Percentiles rank a stretch among this genome's conserved stretches.
Evolutionary conservation across 495 filamentous ascomycete species (phyloP).

Genomic region (Cairneyella variabilis): DNA sequence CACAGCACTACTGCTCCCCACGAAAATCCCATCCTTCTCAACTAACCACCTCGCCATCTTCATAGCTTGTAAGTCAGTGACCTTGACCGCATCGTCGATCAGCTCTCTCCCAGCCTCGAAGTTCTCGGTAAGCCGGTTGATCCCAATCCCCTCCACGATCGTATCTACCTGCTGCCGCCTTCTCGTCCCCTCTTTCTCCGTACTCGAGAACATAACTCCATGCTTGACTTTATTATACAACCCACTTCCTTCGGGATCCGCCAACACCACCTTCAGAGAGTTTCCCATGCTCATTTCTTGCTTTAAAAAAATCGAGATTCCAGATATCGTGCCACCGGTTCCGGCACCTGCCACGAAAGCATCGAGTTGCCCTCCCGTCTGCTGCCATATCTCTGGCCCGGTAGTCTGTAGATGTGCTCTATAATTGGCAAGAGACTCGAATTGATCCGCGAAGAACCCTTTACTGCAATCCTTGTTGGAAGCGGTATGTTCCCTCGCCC

Average conservation of each 20-base stretch:
- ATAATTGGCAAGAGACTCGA: slow-evolving; percentile 87
- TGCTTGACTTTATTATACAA: slow-evolving; percentile 85
- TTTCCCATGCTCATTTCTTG: slow-evolving; percentile 40
- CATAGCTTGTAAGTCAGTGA: slow-evolving; percentile 87
- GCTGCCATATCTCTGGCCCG: slow-evolving; percentile 81
- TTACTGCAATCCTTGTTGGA: slow-evolving; percentile 37
- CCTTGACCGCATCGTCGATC: slow-evolving; percentile 85
- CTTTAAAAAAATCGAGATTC: slow-evolving; percentile 80
- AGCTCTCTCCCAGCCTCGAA: slow-evolving; percentile 81
- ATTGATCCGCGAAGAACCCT: slow-evolving; percentile 96
- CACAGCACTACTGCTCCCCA: slow-evolving; percentile 89
- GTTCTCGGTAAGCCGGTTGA: slow-evolving; percentile 88
- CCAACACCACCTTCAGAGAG: slow-evolving; percentile 68
- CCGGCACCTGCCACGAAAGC: slow-evolving; percentile 96
- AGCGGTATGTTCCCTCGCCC: slow-evolving; percentile 65
- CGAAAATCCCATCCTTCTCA: slow-evolving; percentile 92
- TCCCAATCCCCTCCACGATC: slow-evolving; percentile 93
- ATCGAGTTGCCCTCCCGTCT: slow-evolving; percentile 72
- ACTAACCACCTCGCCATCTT: slow-evolving; percentile 93
- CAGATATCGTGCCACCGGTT: slow-evolving; percentile 90
- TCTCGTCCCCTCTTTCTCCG: slow-evolving; percentile 85
- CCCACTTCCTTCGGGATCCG: slow-evolving; percentile 92
- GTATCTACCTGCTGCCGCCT: slow-evolving; percentile 89
- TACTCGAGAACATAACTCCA: slow-evolving; percentile 91
- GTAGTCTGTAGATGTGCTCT: slow-evolving; percentile 77